phyloP scores from a whole-genome alignment of 108 stramenopile species.

The Cyclostephanos invisitatus region DNA sequence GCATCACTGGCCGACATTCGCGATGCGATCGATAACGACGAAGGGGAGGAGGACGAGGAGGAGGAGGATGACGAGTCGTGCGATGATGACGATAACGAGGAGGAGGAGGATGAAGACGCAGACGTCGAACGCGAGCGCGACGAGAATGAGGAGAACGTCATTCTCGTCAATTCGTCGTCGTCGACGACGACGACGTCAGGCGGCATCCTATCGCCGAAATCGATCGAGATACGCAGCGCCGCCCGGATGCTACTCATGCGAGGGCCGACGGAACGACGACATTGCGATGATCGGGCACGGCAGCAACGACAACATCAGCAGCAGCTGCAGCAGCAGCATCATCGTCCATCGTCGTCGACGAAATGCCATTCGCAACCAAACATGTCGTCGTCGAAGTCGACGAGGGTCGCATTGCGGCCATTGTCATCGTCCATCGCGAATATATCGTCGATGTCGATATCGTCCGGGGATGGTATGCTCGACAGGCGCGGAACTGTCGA shows the following conservation, averaged over 20 bases:
- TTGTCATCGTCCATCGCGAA: background rate
- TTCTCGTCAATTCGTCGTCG: background rate
- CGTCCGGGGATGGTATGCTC: too few species aligned
- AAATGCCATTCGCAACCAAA: background rate
- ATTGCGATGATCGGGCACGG: background rate
- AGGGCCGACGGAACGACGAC: background rate
- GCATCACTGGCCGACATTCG: background rate
- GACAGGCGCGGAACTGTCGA: too few species aligned
- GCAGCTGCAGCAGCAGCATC: background rate
- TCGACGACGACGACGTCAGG: background rate
- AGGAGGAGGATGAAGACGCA: background rate
- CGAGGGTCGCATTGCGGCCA: background rate
- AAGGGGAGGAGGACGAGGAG: background rate
- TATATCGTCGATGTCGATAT: background rate
- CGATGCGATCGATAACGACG: background rate
- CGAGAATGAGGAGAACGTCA: background rate
- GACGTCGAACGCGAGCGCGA: background rate
- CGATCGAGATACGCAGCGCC: background rate
- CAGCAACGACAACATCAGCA: background rate
- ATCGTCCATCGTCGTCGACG: background rate
- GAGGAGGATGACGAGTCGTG: background rate
- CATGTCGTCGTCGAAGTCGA: background rate
- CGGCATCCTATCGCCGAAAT: background rate
- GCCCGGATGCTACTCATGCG: background rate
- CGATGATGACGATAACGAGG: background rate